Percentiles rank a stretch among this genome's conserved stretches.
These are phyloP conservation scores for Ceratobasidium sp. DNA, from an alignment of 1,284 basidiomycete species.

Conservation along the genomic window DNA sequence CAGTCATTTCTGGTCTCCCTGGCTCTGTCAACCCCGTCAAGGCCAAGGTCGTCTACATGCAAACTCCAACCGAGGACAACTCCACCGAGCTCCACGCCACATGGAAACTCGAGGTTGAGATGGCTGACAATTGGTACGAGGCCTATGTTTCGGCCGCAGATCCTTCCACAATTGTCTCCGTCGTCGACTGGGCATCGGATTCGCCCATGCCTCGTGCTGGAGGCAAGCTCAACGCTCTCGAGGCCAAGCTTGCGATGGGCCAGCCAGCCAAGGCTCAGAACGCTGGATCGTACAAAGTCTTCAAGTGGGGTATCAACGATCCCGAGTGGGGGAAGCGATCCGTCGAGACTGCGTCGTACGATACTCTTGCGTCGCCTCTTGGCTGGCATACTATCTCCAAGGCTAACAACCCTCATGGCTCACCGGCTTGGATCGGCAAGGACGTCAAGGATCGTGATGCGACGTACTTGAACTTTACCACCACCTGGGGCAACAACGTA, in stretches of 20 bases:
- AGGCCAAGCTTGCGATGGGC: conserved; percentile 53
- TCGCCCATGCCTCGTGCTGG: conserved; percentile 54
- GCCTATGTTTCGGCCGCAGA: conserved; percentile 72
- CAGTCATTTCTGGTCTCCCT: conserved; percentile 71
- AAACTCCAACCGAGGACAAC: conserved; percentile 72
- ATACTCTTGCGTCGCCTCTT: conserved; percentile 80
- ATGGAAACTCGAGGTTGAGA: conserved; percentile 87
- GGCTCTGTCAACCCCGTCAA: conserved; percentile 80
- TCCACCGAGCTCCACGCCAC: conserved; percentile 70
- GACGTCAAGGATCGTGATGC: conserved; percentile 50
- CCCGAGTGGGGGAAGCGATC: conserved; percentile 73
- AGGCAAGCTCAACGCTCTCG: conserved; percentile 58
- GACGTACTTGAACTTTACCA: conserved; percentile 74
- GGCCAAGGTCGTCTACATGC: conserved; percentile 76
- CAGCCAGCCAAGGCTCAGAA: conserved; percentile 55
- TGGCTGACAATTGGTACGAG: conserved; percentile 89
- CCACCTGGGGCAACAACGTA: conserved; percentile 92
- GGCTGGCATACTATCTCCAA: conserved; percentile 84
- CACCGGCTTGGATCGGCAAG: conserved; percentile 29
- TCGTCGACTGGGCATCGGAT: conserved; percentile 87
- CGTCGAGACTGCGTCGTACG: conserved; percentile 72
- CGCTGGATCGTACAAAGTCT: conserved; percentile 75
- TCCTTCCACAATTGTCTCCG: conserved; percentile 79
- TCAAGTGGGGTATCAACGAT: conserved; percentile 81
- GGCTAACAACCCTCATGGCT: conserved; percentile 65